phyloP scores from a whole-genome alignment of 495 filamentous ascomycete genomes.

The Cercophora scortea region DNA sequence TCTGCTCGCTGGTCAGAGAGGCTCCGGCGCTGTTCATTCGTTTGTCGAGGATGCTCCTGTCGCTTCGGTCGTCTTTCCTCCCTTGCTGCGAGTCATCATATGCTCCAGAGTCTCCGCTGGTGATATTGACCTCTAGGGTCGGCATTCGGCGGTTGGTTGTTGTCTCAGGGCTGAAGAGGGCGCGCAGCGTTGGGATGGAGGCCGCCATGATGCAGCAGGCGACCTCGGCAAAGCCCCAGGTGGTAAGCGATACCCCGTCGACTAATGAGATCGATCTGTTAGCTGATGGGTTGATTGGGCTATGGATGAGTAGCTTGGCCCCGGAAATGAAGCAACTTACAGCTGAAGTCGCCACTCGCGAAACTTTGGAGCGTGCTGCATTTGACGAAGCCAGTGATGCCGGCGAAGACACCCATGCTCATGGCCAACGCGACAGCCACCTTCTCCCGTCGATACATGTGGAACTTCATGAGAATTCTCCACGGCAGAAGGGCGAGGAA shows the following conservation, averaged over 20 bases:
- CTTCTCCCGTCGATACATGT: constrained; percentile 29
- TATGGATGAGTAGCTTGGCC: too few species aligned
- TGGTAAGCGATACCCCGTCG: constrained; percentile 19
- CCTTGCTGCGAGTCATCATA: neutral
- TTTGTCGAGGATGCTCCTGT: neutral
- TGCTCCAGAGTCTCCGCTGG: neutral
- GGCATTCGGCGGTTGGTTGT: neutral
- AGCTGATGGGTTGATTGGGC: neutral
- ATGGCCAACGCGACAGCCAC: constrained; percentile 29
- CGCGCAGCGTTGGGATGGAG: constrained; percentile 25
- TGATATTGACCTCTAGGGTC: neutral
- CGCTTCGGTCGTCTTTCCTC: neutral
- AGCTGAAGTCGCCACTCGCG: neutral
- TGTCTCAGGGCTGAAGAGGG: constrained; percentile 6
- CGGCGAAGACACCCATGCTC: constrained; percentile 27
- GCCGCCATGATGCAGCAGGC: constrained; percentile 29
- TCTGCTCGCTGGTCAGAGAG: neutral
- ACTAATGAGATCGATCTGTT: constrained; percentile 6
- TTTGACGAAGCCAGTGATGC: constrained; percentile 18
- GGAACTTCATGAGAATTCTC: constrained; percentile 23
- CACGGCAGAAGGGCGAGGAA: constrained; percentile 26
- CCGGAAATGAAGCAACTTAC: neutral
- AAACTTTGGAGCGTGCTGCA: constrained; percentile 6
- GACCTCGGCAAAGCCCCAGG: constrained; percentile 26
- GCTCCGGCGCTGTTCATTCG: neutral